These are phyloP conservation scores for Seminavis robusta DNA, from an alignment of 108 stramenopile species.

Conservation along the genomic window DNA sequence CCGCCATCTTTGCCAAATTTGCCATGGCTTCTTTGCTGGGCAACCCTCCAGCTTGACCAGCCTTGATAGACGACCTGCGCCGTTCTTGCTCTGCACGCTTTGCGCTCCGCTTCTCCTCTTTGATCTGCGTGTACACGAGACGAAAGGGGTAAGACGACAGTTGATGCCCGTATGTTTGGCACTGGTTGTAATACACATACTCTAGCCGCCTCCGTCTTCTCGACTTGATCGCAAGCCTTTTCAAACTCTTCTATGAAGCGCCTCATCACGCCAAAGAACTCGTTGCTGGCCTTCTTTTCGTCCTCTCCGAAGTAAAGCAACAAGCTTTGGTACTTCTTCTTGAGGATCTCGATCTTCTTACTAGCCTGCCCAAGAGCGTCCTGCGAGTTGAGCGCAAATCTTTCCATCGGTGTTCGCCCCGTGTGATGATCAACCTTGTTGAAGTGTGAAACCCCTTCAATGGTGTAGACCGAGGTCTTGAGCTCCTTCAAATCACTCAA, in stretches of 20 bases:
- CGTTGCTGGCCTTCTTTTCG: conserved; percentile 71
- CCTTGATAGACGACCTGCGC: background rate
- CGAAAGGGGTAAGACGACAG: background rate
- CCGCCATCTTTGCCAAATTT: conserved; percentile 10
- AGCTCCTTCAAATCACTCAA: conserved; percentile 60
- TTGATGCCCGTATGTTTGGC: too few relatives aligned
- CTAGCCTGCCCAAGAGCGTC: conserved; percentile 41
- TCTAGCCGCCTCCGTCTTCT: conserved; percentile 44
- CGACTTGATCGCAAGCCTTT: conserved; percentile 61
- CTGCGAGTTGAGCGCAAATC: conserved; percentile 56
- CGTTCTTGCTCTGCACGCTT: background rate
- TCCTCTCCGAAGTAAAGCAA: conserved; percentile 88
- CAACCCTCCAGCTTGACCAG: background rate
- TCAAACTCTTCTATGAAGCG: conserved; percentile 71
- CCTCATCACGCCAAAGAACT: conserved; percentile 84
- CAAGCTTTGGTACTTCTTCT: conserved; percentile 56
- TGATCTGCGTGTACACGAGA: too few relatives aligned
- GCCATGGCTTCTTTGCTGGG: conserved; percentile 5
- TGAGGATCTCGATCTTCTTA: conserved; percentile 45
- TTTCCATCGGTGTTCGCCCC: conserved; percentile 71
- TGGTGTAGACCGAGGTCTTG: conserved; percentile 42
- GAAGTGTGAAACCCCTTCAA: conserved; percentile 52
- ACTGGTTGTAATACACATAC: too few relatives aligned
- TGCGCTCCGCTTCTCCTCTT: too few relatives aligned
- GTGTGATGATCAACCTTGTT: conserved; percentile 51